Evolutionary conservation across 192 early-diverging fungal genomes (phyloP), one percentile per base, ranked within the genome.

Genomic region (Backusella sp.): DNA sequence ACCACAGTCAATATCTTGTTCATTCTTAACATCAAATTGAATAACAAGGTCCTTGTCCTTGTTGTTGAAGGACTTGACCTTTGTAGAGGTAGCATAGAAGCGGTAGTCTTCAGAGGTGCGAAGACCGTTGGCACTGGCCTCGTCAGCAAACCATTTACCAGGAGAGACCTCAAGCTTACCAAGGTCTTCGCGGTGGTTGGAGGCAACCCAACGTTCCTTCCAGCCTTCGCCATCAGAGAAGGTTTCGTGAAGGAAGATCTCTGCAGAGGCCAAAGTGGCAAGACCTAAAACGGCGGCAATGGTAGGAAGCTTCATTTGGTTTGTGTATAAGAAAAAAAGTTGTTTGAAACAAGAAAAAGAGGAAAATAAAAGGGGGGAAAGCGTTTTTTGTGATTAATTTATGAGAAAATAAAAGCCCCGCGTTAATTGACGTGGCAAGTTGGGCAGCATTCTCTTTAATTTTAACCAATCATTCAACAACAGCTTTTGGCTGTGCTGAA

Each of bases 1-100:
- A 53, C 95, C 95, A 80, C 96, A 98, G 79, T 96, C 95, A 77
- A 95, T 92, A 75, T 85, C 84, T 69, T 93, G 91, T 84, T 98
- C 97, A 79, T 94, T 94, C 88, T 96, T 97, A 73, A 94, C 93
- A 41, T 93, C 90, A 80, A 92, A 97, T 86, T 98, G 97, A 30
- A 96, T 78, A 23, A 98, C 88, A 74, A 94, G 86, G 79, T 91
- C 87, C 80, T 96, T 96, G 80, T 90, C 92, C 79, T 91, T 90
- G 87, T 92, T 95, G 84, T 93, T 90, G 79, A 94, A 92, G 71
- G 84, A 78, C 67, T 91, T 84, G 74, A 96, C 84, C 73, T 91
- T 88, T 34, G 93, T 88, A 8, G 95, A 88, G 70, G 93, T 88
- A 44, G 93, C 91, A 85, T 97, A 98, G 88, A 94, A 96, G 37